These are phyloP conservation scores for Corylus americana DNA, from an alignment of 306 rosid genomes.

Conservation along the genomic window DNA sequence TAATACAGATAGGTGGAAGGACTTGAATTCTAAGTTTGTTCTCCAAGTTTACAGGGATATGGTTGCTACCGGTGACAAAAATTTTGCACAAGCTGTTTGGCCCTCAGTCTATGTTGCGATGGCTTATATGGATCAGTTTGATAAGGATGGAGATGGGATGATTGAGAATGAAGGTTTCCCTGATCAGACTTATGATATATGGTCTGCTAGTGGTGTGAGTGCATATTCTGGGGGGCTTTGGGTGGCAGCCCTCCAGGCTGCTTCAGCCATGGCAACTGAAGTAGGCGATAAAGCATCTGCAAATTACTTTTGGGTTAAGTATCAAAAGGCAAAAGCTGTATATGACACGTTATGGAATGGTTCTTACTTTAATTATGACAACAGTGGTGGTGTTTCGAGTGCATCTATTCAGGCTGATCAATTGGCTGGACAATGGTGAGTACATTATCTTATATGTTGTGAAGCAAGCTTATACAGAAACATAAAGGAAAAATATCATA, in stretches of 20 bases:
- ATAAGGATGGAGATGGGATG: slow-evolving; percentile 93
- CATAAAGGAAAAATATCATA: background rate
- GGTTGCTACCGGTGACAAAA: slow-evolving; percentile 84
- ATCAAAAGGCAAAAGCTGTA: slow-evolving; percentile 71
- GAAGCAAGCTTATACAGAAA: background rate
- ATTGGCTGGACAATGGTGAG: slow-evolving; percentile 89
- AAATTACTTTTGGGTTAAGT: slow-evolving; percentile 74
- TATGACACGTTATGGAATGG: slow-evolving; percentile 93
- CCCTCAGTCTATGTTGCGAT: slow-evolving; percentile 92
- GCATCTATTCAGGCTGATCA: slow-evolving; percentile 97
- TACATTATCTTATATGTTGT: slow-evolving; percentile 24
- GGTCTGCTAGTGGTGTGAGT: slow-evolving; percentile 94
- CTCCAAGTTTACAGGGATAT: slow-evolving; percentile 96
- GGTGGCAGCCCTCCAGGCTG: slow-evolving; percentile 96
- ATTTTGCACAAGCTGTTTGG: slow-evolving; percentile 93
- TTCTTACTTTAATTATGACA: slow-evolving; percentile 87
- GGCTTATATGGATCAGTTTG: slow-evolving; percentile 96
- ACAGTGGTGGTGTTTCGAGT: slow-evolving; percentile 64
- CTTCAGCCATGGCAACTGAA: slow-evolving; percentile 78
- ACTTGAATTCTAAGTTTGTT: slow-evolving; percentile 95
- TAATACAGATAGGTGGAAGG: slow-evolving; percentile 94
- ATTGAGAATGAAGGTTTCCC: slow-evolving; percentile 95
- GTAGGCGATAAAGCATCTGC: slow-evolving; percentile 77
- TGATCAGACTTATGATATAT: slow-evolving; percentile 94
- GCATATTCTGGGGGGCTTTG: slow-evolving; percentile 96